These are phyloP conservation scores for Heliocybe sulcata DNA, from an alignment of 1,284 basidiomycete genomes.

Conservation along the genomic window DNA sequence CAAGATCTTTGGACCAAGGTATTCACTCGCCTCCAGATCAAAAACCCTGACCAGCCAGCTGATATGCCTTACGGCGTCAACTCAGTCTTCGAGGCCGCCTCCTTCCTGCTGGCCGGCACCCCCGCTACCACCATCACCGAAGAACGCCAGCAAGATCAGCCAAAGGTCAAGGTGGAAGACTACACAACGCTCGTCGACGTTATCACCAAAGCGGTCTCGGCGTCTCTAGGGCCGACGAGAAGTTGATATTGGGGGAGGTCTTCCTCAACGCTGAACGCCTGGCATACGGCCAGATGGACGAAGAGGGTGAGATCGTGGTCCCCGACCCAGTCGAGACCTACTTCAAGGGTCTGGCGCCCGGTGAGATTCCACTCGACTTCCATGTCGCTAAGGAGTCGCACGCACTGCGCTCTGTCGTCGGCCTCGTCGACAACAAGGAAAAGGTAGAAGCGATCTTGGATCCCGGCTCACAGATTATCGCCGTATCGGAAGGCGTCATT, in stretches of 20 bases:
- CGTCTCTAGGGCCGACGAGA: neutral
- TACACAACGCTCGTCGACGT: too few species aligned
- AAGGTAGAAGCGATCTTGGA: constrained; percentile 18
- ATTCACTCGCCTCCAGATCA: too few species aligned
- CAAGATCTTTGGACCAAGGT: too few species aligned
- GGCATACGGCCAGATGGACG: neutral
- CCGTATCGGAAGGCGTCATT: constrained; percentile 16
- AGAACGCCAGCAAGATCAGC: too few species aligned
- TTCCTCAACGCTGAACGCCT: neutral
- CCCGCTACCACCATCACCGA: too few species aligned
- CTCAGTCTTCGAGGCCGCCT: too few species aligned
- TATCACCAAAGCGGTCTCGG: too few species aligned
- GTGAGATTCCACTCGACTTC: neutral
- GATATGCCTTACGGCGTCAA: too few species aligned
- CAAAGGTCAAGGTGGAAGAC: too few species aligned
- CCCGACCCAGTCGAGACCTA: constrained; percentile 4
- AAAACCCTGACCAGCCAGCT: too few species aligned
- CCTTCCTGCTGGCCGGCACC: too few species aligned
- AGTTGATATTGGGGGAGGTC: neutral
- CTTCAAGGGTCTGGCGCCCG: neutral
- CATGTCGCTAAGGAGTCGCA: neutral
- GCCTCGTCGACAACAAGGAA: constrained; percentile 5
- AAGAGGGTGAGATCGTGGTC: neutral
- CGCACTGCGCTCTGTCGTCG: constrained; percentile 8
- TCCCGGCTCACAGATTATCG: constrained; percentile 15